Conservation (phyloP, 2,329 filamentous ascomycete species). For the Fusarium guadeloupense region DNA sequence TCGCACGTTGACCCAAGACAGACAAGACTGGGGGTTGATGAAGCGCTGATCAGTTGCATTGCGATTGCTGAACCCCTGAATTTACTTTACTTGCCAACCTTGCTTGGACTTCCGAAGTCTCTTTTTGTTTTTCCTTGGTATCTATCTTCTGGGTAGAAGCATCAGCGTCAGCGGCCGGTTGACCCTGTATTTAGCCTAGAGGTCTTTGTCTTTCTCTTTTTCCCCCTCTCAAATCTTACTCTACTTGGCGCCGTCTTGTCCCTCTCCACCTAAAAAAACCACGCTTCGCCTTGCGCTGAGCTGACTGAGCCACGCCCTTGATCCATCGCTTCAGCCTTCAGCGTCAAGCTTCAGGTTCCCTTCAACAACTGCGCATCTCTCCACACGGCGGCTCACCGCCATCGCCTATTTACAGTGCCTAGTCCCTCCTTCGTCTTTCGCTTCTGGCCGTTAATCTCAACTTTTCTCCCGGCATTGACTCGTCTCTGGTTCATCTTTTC, state of each 20-base stretch:
- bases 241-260: slow-evolving; percentile 1
- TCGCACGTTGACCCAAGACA: slow-evolving; percentile 36
- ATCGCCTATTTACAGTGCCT: slow-evolving; percentile 4
- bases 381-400: slow-evolving; percentile 23
- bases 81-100: too few relatives aligned
- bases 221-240: not conserved
- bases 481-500: not conserved
- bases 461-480: slow-evolving; percentile 6
- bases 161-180: slow-evolving; percentile 26
- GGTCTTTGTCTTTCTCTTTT: not conserved
- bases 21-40: slow-evolving; percentile 30
- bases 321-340: slow-evolving; percentile 24
- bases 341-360: slow-evolving; percentile 21
- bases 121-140: not conserved
- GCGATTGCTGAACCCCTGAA: slow-evolving; percentile 26
- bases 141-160: not conserved
- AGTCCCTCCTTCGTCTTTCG: slow-evolving; percentile 25
- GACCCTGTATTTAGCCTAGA: not conserved
- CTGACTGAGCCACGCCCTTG: slow-evolving; percentile 29
- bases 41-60: slow-evolving; percentile 22
- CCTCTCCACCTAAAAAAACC: slow-evolving; percentile 19
- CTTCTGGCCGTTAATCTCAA: slow-evolving; percentile 17
- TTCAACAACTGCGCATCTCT: slow-evolving; percentile 28
- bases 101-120: not conserved
- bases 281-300: slow-evolving; percentile 35